These are phyloP conservation scores for Diaporthe longicolla DNA, from an alignment of 2,329 filamentous ascomycete species.

Conservation along the genomic window DNA sequence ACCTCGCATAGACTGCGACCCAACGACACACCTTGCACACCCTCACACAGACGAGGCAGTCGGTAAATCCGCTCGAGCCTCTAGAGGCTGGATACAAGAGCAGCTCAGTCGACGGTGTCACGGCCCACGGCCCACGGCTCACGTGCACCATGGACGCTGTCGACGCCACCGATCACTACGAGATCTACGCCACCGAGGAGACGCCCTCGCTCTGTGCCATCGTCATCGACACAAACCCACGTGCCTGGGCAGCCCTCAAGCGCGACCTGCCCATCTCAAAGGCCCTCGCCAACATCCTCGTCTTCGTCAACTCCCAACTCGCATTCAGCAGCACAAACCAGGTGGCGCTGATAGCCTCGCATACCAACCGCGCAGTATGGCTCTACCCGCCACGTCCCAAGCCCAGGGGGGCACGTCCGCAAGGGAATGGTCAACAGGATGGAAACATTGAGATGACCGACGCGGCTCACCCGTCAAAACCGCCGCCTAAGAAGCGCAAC, in stretches of 20 bases:
- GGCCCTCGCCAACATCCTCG: constrained; percentile 88
- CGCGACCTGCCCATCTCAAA: constrained; percentile 83
- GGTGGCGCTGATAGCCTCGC: constrained; percentile 91
- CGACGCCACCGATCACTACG: constrained; percentile 74
- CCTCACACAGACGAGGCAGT: neutral
- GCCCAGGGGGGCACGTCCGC: constrained; percentile 31
- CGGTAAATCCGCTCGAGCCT: neutral
- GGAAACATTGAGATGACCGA: constrained; percentile 71
- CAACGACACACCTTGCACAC: neutral
- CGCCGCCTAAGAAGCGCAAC: constrained; percentile 47
- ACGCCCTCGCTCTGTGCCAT: constrained; percentile 89
- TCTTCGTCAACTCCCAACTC: constrained; percentile 97
- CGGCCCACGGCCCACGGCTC: neutral
- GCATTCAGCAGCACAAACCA: constrained; percentile 95
- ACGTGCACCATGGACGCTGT: constrained; percentile 64
- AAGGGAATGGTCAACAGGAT: neutral
- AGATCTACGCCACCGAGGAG: constrained; percentile 67
- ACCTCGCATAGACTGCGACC: neutral
- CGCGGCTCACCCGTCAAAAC: constrained; percentile 44
- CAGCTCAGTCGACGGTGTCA: constrained; percentile 13
- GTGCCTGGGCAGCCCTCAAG: constrained; percentile 85
- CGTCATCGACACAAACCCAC: constrained; percentile 95
- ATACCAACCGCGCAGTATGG: constrained; percentile 88
- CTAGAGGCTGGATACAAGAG: neutral
- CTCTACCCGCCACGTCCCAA: constrained; percentile 78